Conservation (phyloP, 2,329 filamentous ascomycete species). For the Tolypocladium sp. region DNA sequence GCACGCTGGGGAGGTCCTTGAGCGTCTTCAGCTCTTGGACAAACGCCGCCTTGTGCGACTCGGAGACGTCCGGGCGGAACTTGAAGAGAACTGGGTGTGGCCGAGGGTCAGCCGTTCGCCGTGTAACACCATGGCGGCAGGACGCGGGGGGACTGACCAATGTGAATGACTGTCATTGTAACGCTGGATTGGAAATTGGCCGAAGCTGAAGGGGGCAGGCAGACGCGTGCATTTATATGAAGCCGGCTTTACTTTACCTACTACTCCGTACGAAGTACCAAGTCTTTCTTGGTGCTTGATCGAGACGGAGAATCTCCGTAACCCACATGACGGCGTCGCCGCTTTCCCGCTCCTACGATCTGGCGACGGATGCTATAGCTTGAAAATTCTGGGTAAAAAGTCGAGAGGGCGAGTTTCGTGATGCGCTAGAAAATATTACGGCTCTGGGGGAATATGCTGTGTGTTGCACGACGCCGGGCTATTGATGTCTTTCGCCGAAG, state of each 20-base stretch:
- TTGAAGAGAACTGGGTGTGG: slow-evolving; percentile 35
- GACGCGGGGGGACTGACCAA: slow-evolving; percentile 13
- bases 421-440: too few species aligned
- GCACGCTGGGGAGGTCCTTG: slow-evolving; percentile 37
- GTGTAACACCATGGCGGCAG: background rate
- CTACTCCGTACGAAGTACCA: too few species aligned
- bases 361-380: background rate
- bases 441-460: too few species aligned
- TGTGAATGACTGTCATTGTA: slow-evolving; percentile 24
- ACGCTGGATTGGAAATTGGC: background rate
- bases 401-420: background rate
- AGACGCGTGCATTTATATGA: background rate
- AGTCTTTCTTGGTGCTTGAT: too few species aligned
- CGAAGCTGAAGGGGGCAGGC: background rate
- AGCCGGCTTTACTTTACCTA: too few species aligned
- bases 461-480: background rate
- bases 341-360: background rate
- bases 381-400: background rate
- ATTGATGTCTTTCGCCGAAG: background rate
- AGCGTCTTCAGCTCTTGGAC: slow-evolving; percentile 37
- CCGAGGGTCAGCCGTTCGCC: background rate
- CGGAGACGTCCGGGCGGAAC: slow-evolving; percentile 30
- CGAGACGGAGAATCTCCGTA: background rate
- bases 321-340: background rate
- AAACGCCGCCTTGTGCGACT: slow-evolving; percentile 34